A percentile compares a stretch with the other conserved stretches of the same genome.
These are phyloP conservation scores for Neophaeococcomyces aloes DNA, from an alignment of 2,329 filamentous ascomycete genomes.

Conservation along the genomic window DNA sequence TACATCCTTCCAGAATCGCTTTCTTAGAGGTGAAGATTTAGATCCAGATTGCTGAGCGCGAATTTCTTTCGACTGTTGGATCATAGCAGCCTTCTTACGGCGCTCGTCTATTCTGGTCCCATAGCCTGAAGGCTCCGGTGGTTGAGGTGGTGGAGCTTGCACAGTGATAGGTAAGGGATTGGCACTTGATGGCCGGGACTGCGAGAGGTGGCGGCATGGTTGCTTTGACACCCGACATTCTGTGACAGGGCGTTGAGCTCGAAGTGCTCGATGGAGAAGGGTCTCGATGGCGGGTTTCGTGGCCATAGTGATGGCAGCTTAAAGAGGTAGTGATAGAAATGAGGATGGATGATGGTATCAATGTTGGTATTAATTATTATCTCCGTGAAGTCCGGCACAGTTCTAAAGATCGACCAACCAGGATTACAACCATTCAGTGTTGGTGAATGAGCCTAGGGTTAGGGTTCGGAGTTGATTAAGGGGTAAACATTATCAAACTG, in stretches of 20 bases:
- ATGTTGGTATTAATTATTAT: too few relatives aligned
- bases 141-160: slow-evolving; percentile 49
- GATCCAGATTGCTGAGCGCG: slow-evolving; percentile 27
- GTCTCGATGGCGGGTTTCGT: background rate
- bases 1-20: slow-evolving; percentile 85
- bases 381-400: too few relatives aligned
- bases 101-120: slow-evolving; percentile 40
- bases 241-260: background rate
- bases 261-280: background rate
- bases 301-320: slow-evolving; percentile 3
- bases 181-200: slow-evolving; percentile 8
- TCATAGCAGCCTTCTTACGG: slow-evolving; percentile 40
- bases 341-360: background rate
- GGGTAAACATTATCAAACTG: too few relatives aligned
- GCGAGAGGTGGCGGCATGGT: slow-evolving; percentile 2
- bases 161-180: slow-evolving; percentile 48
- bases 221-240: background rate
- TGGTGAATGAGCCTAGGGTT: too few relatives aligned
- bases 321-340: background rate
- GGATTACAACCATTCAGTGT: too few relatives aligned
- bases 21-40: slow-evolving; percentile 41
- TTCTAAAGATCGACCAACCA: too few relatives aligned
- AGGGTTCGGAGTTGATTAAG: too few relatives aligned
- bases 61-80: slow-evolving; percentile 37
- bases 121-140: slow-evolving; percentile 41